Percentiles rank a stretch among this genome's conserved stretches.
phyloP scores from a whole-genome alignment of 78 protist genomes.

The Dictyostelium brefeldianum region DNA sequence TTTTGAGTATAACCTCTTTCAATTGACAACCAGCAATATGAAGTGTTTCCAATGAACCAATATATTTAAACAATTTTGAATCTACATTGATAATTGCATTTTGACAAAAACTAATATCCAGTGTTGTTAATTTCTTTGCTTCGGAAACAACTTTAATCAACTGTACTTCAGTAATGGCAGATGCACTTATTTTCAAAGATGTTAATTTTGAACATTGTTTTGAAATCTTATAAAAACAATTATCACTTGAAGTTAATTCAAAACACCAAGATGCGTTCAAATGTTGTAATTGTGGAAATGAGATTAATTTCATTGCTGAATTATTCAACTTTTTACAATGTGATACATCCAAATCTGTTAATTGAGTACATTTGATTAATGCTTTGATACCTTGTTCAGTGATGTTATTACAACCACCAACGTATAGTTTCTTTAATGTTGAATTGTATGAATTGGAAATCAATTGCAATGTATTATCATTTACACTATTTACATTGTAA shows the following conservation, averaged over 20 bases:
- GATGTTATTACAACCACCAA: slow-evolving; percentile 29
- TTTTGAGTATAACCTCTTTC: slow-evolving; percentile 33
- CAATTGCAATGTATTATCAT: slow-evolving; percentile 25
- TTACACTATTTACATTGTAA: slow-evolving; percentile 33
- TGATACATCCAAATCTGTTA: slow-evolving; percentile 39
- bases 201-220: slow-evolving; percentile 34
- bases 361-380: not conserved
- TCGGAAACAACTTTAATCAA: slow-evolving; percentile 24
- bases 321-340: slow-evolving; percentile 29
- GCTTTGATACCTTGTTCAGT: slow-evolving; percentile 41
- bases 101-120: slow-evolving; percentile 48
- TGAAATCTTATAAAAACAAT: slow-evolving; percentile 11
- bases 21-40: slow-evolving; percentile 25
- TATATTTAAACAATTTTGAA: slow-evolving; percentile 23
- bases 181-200: slow-evolving; percentile 2
- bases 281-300: slow-evolving; percentile 20
- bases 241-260: slow-evolving; percentile 1
- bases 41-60: slow-evolving; percentile 6
- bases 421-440: not conserved
- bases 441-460: slow-evolving; percentile 9
- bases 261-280: slow-evolving; percentile 45
- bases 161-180: slow-evolving; percentile 31
- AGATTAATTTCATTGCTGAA: not conserved
- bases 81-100: not conserved
- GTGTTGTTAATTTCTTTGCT: slow-evolving; percentile 2